phyloP scores from a whole-genome alignment of 768 basidiomycete genomes.

The Boletus rubescentipes region DNA sequence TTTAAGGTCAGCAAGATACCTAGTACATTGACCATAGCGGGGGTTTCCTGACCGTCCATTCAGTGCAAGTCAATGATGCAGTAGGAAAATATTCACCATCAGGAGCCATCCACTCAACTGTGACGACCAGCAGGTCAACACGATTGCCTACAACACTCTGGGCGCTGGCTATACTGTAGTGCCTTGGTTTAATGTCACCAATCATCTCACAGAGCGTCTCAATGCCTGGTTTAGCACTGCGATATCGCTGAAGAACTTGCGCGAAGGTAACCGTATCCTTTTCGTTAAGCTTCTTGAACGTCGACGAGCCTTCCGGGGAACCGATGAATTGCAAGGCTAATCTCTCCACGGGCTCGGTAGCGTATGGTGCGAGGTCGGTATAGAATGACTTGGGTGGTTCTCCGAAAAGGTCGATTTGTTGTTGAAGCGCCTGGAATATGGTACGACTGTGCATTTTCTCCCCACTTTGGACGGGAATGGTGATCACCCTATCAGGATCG shows the following conservation, averaged over 20 bases:
- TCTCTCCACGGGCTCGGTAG: conserved; percentile 65
- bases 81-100: conserved; percentile 52
- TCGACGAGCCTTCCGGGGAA: conserved; percentile 84
- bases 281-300: conserved; percentile 95
- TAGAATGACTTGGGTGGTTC: conserved; percentile 97
- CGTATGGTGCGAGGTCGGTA: conserved; percentile 77
- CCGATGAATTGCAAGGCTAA: conserved; percentile 89
- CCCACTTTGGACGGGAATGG: conserved; percentile 69
- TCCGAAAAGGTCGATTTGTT: conserved; percentile 95
- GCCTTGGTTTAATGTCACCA: conserved; percentile 94
- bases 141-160: conserved; percentile 94
- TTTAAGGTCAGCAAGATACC: conserved; percentile 83
- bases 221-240: conserved; percentile 76
- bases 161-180: conserved; percentile 96
- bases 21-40: conserved; percentile 93
- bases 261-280: conserved; percentile 94
- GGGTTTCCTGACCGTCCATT: conserved; percentile 50
- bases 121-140: conserved; percentile 93
- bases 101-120: conserved; percentile 90
- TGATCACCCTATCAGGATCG: conserved; percentile 75
- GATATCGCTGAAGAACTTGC: conserved; percentile 76
- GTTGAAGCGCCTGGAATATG: conserved; percentile 92
- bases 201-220: conserved; percentile 85
- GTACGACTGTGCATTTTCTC: conserved; percentile 85
- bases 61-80: neutral